Evolutionary conservation across 495 filamentous ascomycete species (phyloP).

Genomic region (Podospora anserina): DNA sequence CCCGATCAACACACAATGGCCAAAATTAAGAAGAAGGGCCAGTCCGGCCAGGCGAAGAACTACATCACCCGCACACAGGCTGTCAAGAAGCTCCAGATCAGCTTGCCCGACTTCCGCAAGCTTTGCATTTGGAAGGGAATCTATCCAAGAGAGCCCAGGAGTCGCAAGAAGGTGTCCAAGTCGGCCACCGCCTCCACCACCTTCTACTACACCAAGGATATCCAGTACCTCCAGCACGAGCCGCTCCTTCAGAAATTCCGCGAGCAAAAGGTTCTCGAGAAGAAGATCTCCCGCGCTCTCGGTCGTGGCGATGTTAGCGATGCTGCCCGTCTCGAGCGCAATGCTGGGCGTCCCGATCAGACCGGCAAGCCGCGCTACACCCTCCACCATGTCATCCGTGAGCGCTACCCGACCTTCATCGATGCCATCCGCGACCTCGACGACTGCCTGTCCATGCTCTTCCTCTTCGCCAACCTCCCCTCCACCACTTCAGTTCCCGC

Average conservation of each 20-base stretch:
- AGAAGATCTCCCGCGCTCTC: constrained; percentile 90
- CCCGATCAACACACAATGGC: constrained; percentile 55
- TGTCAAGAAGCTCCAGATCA: constrained; percentile 95
- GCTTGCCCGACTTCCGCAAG: constrained; percentile 92
- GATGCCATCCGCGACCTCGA: constrained; percentile 94
- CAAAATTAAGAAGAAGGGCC: constrained; percentile 93
- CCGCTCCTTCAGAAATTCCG: constrained; percentile 93
- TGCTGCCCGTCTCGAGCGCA: constrained; percentile 62
- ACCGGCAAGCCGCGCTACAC: constrained; percentile 80
- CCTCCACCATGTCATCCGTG: constrained; percentile 93
- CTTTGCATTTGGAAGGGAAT: constrained; percentile 99
- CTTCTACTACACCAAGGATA: constrained; percentile 99
- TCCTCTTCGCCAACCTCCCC: constrained; percentile 95
- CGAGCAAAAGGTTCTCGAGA: constrained; percentile 91
- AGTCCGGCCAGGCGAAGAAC: constrained; percentile 92
- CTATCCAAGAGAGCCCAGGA: constrained; percentile 92
- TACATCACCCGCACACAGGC: constrained; percentile 96
- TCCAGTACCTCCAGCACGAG: constrained; percentile 96
- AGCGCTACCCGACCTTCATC: constrained; percentile 95
- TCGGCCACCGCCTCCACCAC: constrained; percentile 84
- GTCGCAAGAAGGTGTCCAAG: constrained; percentile 94
- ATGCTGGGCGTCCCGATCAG: constrained; percentile 71
- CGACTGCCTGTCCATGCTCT: constrained; percentile 93
- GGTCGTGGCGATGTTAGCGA: constrained; percentile 87
- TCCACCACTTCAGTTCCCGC: constrained; percentile 80